These are phyloP conservation scores for Pulveroboletus sp. DNA, from an alignment of 768 basidiomycete genomes.

Conservation along the genomic window DNA sequence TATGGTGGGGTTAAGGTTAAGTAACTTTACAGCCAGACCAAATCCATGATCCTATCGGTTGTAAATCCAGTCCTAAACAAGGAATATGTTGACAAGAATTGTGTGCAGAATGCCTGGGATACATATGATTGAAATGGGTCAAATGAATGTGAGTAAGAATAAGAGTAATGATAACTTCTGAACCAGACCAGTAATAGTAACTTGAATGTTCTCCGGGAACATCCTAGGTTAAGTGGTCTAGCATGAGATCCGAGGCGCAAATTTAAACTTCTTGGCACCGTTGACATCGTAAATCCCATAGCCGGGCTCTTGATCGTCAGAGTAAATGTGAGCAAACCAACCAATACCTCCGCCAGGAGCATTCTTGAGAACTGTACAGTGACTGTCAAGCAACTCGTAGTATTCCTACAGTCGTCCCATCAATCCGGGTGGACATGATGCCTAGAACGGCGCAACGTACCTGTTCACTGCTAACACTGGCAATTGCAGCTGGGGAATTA, in stretches of 20 bases:
- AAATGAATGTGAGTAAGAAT: too few relatives aligned
- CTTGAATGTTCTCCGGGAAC: too few relatives aligned
- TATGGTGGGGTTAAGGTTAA: too few relatives aligned
- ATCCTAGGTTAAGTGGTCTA: too few relatives aligned
- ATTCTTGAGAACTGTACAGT: conserved; percentile 61
- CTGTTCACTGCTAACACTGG: conserved; percentile 57
- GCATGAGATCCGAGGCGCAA: conserved; percentile 60
- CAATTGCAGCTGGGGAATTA: conserved; percentile 60
- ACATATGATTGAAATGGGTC: too few relatives aligned
- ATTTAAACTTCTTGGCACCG: conserved; percentile 58
- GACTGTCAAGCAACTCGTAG: conserved; percentile 57
- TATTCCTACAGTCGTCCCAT: conserved; percentile 39
- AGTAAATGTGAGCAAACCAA: conserved; percentile 83
- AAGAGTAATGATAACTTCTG: too few relatives aligned
- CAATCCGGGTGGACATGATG: not conserved
- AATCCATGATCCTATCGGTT: too few relatives aligned
- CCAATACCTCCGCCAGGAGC: conserved; percentile 63
- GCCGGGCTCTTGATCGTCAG: conserved; percentile 61
- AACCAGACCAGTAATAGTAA: too few relatives aligned
- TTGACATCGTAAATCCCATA: conserved; percentile 62
- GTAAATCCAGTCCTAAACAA: too few relatives aligned
- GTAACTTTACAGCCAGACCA: too few relatives aligned
- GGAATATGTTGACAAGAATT: too few relatives aligned
- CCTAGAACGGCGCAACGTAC: conserved; percentile 34
- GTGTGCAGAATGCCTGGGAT: too few relatives aligned